Evolutionary conservation across 2,329 filamentous ascomycete genomes (phyloP).

Genomic region (Pleoardoris graminearum): DNA sequence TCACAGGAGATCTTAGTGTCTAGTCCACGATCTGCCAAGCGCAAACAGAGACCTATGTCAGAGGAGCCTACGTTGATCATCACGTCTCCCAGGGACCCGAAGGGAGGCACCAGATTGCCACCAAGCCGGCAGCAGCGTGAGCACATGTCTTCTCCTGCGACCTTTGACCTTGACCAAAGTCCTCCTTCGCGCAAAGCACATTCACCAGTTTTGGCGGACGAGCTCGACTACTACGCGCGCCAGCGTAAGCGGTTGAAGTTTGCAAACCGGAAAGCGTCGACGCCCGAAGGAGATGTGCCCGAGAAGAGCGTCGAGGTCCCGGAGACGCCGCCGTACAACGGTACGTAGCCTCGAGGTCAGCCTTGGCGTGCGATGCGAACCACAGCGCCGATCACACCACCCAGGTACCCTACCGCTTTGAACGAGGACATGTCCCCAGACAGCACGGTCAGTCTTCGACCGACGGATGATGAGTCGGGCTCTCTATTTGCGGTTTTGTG

Average conservation of each 20-base stretch:
- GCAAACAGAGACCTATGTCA: neutral
- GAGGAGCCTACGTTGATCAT: neutral
- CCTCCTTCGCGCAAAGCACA: neutral
- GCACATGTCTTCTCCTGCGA: neutral
- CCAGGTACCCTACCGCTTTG: neutral
- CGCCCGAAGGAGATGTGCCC: neutral
- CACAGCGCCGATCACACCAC: neutral
- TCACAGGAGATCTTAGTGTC: conserved; percentile 24
- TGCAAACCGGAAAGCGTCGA: neutral
- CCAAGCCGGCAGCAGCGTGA: neutral
- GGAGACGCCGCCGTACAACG: neutral
- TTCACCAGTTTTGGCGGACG: neutral
- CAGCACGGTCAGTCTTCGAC: too few species aligned
- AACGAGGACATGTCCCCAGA: too few species aligned
- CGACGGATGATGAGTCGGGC: too few species aligned
- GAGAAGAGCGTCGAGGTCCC: neutral
- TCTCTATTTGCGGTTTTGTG: too few species aligned
- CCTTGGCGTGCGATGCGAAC: neutral
- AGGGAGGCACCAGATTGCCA: neutral
- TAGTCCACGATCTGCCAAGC: neutral
- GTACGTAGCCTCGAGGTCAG: neutral
- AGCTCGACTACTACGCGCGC: neutral
- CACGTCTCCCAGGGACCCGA: neutral
- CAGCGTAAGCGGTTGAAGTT: neutral
- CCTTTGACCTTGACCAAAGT: neutral